A percentile compares a stretch with the other conserved stretches of the same genome.
phyloP scores from a whole-genome alignment of 257 asterid genomes.

The Solanum chiquidenum region DNA sequence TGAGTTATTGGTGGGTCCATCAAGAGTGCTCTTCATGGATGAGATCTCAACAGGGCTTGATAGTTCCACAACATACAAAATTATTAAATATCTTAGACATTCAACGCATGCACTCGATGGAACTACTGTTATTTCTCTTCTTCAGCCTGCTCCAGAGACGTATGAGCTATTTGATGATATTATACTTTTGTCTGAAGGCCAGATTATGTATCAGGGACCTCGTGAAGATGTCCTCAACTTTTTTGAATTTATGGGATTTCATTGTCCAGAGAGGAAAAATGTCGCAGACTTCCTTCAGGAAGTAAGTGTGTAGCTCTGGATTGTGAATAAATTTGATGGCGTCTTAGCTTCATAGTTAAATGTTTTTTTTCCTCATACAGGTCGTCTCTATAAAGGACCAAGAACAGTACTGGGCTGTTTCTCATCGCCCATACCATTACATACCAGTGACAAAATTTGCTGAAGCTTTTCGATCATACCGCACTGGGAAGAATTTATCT shows the following conservation, averaged over 20 bases:
- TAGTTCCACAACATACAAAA: conserved; percentile 84
- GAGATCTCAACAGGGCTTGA: conserved; percentile 96
- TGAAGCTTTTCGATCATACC: conserved; percentile 61
- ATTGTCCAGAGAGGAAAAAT: conserved; percentile 81
- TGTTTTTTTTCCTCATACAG: conserved; percentile 20
- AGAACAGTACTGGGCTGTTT: conserved; percentile 78
- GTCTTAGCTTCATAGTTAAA: conserved; percentile 1
- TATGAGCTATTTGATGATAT: conserved; percentile 85
- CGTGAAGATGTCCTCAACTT: conserved; percentile 53
- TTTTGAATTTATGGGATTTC: conserved; percentile 73
- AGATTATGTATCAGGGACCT: conserved; percentile 88
- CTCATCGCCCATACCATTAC: conserved; percentile 54
- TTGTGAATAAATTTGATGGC: neutral
- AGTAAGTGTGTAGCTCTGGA: conserved; percentile 32
- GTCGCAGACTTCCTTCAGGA: conserved; percentile 97
- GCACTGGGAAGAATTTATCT: conserved; percentile 50
- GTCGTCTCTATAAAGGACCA: conserved; percentile 90
- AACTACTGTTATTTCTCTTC: conserved; percentile 74
- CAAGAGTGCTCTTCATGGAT: conserved; percentile 87
- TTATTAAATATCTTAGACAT: conserved; percentile 71
- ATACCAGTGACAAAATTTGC: conserved; percentile 57
- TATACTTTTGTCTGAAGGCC: conserved; percentile 81
- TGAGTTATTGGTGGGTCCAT: conserved; percentile 75
- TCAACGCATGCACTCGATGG: conserved; percentile 74
- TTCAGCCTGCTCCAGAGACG: conserved; percentile 99